These are phyloP conservation scores for Aspergillus olivimuriae DNA, from an alignment of 495 filamentous ascomycete species.

Conservation along the genomic window DNA sequence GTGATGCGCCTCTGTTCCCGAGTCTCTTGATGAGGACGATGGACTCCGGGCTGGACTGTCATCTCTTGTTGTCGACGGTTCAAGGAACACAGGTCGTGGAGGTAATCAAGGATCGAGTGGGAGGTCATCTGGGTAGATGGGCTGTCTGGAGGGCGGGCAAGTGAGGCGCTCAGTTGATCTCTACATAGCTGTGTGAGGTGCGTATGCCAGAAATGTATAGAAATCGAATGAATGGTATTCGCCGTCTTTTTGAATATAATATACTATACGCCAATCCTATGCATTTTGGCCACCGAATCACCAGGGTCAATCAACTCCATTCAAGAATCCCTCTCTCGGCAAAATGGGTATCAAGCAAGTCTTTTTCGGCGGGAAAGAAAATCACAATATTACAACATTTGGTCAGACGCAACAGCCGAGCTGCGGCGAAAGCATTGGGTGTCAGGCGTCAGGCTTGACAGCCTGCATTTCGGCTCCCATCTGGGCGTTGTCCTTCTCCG, in stretches of 20 bases:
- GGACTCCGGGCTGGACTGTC: conserved; percentile 37
- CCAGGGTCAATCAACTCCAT: conserved; percentile 24
- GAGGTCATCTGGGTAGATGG: conserved; percentile 34
- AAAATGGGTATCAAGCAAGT: conserved; percentile 29
- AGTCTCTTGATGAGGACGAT: conserved; percentile 34
- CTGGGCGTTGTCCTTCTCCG: conserved; percentile 27
- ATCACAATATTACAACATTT: no score
- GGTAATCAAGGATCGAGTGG: conserved; percentile 38
- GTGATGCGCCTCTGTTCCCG: conserved; percentile 19
- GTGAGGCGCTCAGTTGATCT: no score
- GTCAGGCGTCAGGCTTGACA: no score
- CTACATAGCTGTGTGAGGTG: no score
- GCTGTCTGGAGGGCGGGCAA: conserved; percentile 24
- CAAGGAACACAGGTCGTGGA: conserved; percentile 25
- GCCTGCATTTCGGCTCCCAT: no score
- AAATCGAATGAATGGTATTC: no score
- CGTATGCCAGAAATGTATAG: no score
- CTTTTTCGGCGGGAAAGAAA: neutral
- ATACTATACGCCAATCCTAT: conserved; percentile 8
- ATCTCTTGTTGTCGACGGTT: conserved; percentile 32
- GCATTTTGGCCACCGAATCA: conserved; percentile 6
- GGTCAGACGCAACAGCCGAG: no score
- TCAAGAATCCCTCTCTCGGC: conserved; percentile 14
- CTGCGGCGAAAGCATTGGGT: no score
- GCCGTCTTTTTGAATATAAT: no score